Percentiles rank a stretch among this genome's conserved stretches.
Evolutionary conservation across 768 basidiomycete species (phyloP).

Genomic region (Mycena alexandri): DNA sequence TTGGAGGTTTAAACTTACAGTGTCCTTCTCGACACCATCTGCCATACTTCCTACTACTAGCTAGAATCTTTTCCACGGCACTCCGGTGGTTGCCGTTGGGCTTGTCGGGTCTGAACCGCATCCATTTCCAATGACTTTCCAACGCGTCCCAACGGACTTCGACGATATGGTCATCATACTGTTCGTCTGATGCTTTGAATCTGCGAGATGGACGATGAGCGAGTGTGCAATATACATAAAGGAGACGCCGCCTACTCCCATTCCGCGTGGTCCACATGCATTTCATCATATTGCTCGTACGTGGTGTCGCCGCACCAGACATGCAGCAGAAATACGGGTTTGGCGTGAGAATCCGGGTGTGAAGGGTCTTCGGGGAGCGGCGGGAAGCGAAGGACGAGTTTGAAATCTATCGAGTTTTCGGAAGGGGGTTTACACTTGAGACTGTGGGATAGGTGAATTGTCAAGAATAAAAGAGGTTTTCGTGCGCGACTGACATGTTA

Average conservation of each 20-base stretch:
- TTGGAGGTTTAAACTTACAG: conserved; percentile 64
- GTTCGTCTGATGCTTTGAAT: conserved; percentile 86
- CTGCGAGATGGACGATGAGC: conserved; percentile 54
- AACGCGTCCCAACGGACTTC: conserved; percentile 91
- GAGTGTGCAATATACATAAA: conserved; percentile 18
- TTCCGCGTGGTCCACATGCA: conserved; percentile 89
- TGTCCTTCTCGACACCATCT: conserved; percentile 93
- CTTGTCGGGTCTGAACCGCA: conserved; percentile 97
- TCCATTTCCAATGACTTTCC: conserved; percentile 83
- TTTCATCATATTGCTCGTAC: conserved; percentile 88
- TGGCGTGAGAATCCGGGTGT: conserved; percentile 84
- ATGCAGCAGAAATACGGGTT: conserved; percentile 87
- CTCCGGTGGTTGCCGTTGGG: conserved; percentile 88
- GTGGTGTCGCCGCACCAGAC: conserved; percentile 74
- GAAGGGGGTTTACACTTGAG: conserved; percentile 99
- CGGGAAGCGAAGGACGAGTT: conserved; percentile 93
- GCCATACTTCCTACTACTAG: conserved; percentile 92
- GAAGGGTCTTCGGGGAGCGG: conserved; percentile 63
- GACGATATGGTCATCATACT: conserved; percentile 93
- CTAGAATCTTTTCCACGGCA: conserved; percentile 89
- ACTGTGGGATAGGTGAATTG: conserved; percentile 55
- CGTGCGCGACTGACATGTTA: conserved; percentile 80
- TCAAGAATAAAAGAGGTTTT: conserved; percentile 2
- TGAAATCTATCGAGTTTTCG: conserved; percentile 98
- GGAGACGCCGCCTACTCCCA: conserved; percentile 69